These are phyloP conservation scores for Colletotrichum sp. DNA, from an alignment of 2,329 filamentous ascomycete species.

Conservation along the genomic window DNA sequence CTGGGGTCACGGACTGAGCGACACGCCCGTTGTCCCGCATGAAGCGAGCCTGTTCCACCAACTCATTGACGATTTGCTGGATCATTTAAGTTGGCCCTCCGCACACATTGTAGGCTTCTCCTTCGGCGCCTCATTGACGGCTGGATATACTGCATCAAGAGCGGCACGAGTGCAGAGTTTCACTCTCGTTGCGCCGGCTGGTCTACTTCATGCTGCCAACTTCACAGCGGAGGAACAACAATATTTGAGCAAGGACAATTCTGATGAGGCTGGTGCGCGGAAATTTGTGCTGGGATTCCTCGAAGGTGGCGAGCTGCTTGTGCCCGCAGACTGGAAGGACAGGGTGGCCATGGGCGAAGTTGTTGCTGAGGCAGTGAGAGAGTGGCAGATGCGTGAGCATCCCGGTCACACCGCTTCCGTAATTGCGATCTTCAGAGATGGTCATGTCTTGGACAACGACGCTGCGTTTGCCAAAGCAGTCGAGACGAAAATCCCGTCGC, in stretches of 20 bases:
- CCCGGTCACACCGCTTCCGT: constrained; percentile 49
- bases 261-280: constrained; percentile 33
- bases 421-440: constrained; percentile 50
- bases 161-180: constrained; percentile 35
- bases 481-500: background rate
- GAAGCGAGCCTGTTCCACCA: constrained; percentile 44
- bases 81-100: constrained; percentile 42
- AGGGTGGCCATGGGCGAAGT: constrained; percentile 44
- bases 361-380: constrained; percentile 50
- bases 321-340: constrained; percentile 49
- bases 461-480: constrained; percentile 25
- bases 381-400: constrained; percentile 53
- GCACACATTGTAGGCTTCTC: constrained; percentile 55
- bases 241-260: constrained; percentile 26
- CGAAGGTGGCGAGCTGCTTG: constrained; percentile 45
- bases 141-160: constrained; percentile 38
- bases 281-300: constrained; percentile 43
- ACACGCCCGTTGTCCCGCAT: constrained; percentile 49
- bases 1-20: constrained; percentile 59
- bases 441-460: constrained; percentile 40
- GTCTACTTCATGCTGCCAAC: constrained; percentile 34
- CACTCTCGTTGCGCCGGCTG: constrained; percentile 51
- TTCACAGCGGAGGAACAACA: constrained; percentile 31
- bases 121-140: constrained; percentile 47
- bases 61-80: constrained; percentile 43